phyloP scores from a whole-genome alignment of 2,329 filamentous ascomycete genomes.

The Elsinoe perseae region DNA sequence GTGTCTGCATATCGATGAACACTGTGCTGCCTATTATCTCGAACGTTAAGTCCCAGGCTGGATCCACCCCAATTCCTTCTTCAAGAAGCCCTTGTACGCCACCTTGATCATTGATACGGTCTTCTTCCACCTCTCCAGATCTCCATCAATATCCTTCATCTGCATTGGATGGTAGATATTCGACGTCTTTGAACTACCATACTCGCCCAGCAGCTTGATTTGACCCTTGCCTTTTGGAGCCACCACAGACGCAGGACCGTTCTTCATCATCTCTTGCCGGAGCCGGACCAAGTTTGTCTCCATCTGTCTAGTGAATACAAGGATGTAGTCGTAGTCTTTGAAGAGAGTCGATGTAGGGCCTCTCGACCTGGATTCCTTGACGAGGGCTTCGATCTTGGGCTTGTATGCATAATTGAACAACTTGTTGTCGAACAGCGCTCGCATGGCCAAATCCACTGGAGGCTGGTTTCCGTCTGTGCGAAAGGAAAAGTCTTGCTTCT shows the following conservation, averaged over 20 bases:
- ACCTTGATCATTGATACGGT: constrained; percentile 2
- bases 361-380: neutral
- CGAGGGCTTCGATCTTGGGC: neutral
- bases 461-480: neutral
- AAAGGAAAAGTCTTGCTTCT: neutral
- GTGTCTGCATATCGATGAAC: neutral
- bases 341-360: neutral
- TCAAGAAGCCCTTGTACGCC: constrained; percentile 12
- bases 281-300: neutral
- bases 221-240: constrained; percentile 4
- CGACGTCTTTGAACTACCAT: neutral
- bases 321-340: constrained; percentile 14
- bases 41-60: neutral
- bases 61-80: constrained; percentile 1
- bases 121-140: constrained; percentile 4
- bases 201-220: constrained; percentile 5
- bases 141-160: neutral
- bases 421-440: constrained; percentile 8
- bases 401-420: constrained; percentile 7
- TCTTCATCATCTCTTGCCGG: neutral
- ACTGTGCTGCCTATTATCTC: neutral
- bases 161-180: neutral
- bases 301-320: neutral
- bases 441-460: neutral
- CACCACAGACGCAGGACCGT: neutral